phyloP scores from a whole-genome alignment of 495 filamentous ascomycete genomes.

The Penicillium samsonianum region DNA sequence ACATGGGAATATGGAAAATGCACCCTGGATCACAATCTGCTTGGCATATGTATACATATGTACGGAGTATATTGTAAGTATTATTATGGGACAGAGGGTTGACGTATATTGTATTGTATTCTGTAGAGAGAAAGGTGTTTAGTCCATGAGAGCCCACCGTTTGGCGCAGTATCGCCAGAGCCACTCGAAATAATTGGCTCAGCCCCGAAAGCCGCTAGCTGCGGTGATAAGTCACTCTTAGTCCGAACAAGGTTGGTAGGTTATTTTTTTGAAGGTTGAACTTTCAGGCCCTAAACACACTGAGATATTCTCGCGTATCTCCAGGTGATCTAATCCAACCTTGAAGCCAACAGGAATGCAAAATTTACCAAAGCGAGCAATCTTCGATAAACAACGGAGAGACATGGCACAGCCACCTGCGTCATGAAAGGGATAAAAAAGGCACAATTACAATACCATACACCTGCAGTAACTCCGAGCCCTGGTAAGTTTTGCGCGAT shows the following conservation, averaged over 20 bases:
- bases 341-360: slow-evolving; percentile 18
- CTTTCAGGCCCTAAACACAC: not conserved
- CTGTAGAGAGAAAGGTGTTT: too few relatives aligned
- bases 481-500: not conserved
- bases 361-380: not conserved
- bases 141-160: too few relatives aligned
- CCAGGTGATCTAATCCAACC: not conserved
- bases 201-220: slow-evolving; percentile 1
- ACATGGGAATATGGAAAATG: not conserved
- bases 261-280: not conserved
- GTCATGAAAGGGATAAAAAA: slow-evolving; percentile 15
- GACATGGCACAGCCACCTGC: slow-evolving; percentile 25
- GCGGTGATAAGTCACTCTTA: slow-evolving; percentile 1
- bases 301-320: not conserved
- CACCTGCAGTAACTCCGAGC: not conserved
- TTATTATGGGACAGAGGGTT: too few relatives aligned
- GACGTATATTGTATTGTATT: too few relatives aligned
- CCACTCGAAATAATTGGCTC: not conserved
- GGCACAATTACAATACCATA: slow-evolving; percentile 8
- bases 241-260: not conserved
- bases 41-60: too few relatives aligned
- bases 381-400: slow-evolving; percentile 5
- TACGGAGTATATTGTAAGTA: too few relatives aligned
- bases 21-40: not conserved
- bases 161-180: too few relatives aligned